phyloP scores from a whole-genome alignment of 192 early-diverging fungal species.

The Endogone sp. region DNA sequence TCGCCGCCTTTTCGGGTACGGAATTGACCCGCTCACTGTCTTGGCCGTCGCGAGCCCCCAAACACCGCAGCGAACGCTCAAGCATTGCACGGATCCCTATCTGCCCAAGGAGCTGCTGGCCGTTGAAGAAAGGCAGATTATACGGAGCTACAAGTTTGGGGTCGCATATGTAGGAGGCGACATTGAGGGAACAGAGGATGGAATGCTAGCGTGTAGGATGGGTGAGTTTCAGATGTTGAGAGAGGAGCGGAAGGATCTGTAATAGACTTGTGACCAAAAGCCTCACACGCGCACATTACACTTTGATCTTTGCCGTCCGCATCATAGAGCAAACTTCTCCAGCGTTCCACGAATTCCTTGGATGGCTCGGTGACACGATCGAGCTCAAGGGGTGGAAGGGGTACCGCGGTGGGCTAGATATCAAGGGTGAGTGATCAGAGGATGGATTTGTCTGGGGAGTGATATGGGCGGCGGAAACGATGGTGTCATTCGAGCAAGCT shows the following conservation, averaged over 20 bases:
- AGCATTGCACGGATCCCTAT: constrained; percentile 43
- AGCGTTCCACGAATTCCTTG: constrained; percentile 59
- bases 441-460: not conserved
- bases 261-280: no score
- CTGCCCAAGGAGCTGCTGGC: constrained; percentile 55
- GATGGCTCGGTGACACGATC: constrained; percentile 68
- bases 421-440: constrained; percentile 36
- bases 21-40: constrained; percentile 25
- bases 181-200: constrained; percentile 45
- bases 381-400: constrained; percentile 66
- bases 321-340: constrained; percentile 46
- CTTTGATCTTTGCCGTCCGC: not conserved
- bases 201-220: constrained; percentile 43
- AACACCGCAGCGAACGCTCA: constrained; percentile 42
- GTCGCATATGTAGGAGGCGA: constrained; percentile 43
- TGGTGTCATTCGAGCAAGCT: no score
- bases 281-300: no score
- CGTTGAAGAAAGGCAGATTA: constrained; percentile 71
- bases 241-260: no score
- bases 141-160: constrained; percentile 69
- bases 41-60: constrained; percentile 40
- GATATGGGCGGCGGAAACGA: not conserved
- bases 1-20: not conserved
- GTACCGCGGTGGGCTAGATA: constrained; percentile 66
- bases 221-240: constrained; percentile 17